Evolutionary conservation across 1,284 basidiomycete species (phyloP).

Genomic region (Malassezia equina): DNA sequence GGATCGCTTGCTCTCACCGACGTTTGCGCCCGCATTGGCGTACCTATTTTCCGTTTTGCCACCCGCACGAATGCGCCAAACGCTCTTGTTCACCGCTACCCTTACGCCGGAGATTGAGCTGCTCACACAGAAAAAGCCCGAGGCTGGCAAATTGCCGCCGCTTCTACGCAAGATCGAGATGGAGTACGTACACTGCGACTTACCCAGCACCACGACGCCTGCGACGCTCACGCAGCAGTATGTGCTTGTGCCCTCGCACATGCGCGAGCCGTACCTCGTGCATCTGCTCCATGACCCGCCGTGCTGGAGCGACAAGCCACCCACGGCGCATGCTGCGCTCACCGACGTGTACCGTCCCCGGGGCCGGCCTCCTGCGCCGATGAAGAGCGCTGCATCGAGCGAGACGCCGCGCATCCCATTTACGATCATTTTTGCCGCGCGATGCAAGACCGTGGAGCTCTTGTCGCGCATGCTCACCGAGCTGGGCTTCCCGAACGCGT

Average conservation of each 20-base stretch:
- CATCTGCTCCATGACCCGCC: slow-evolving; percentile 75
- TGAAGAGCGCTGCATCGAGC: not conserved
- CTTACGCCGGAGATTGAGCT: slow-evolving; percentile 75
- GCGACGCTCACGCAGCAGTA: slow-evolving; percentile 78
- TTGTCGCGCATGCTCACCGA: slow-evolving; percentile 61
- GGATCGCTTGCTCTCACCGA: slow-evolving; percentile 78
- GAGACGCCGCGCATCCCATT: slow-evolving; percentile 53
- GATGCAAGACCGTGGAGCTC: slow-evolving; percentile 69
- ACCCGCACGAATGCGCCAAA: slow-evolving; percentile 63
- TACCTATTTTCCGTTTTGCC: slow-evolving; percentile 67
- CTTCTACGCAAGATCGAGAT: slow-evolving; percentile 76
- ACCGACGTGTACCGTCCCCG: slow-evolving; percentile 1
- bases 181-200: slow-evolving; percentile 24
- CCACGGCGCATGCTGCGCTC: not conserved
- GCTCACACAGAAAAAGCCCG: slow-evolving; percentile 63
- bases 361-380: not conserved
- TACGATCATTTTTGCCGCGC: slow-evolving; percentile 89
- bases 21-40: slow-evolving; percentile 76
- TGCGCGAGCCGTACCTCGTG: slow-evolving; percentile 85
- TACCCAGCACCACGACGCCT: slow-evolving; percentile 60
- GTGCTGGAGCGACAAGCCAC: not conserved
- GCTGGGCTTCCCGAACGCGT: slow-evolving; percentile 70
- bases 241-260: slow-evolving; percentile 84
- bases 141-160: slow-evolving; percentile 70
- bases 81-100: slow-evolving; percentile 92